These are phyloP conservation scores for Sporobolomyces phaffii DNA, from an alignment of 768 basidiomycete genomes.

Conservation along the genomic window DNA sequence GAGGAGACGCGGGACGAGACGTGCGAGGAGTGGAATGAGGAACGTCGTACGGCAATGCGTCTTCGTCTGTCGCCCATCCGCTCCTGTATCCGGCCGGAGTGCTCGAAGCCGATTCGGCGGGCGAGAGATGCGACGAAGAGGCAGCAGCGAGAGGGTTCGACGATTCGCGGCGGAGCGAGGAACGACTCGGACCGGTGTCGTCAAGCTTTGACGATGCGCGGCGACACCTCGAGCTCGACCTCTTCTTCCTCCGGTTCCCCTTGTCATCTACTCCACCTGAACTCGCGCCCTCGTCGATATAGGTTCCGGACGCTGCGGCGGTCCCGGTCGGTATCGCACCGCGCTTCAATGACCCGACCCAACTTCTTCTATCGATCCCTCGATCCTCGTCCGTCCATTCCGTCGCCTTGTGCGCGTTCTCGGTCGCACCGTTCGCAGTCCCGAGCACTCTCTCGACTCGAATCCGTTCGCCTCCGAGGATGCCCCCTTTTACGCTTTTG, in stretches of 20 bases:
- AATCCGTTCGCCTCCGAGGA: constrained; percentile 21
- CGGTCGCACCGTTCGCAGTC: constrained; percentile 17
- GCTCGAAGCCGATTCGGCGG: no score
- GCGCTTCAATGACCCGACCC: not conserved
- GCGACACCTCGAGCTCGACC: not conserved
- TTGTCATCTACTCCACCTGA: no score
- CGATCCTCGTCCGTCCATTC: not conserved
- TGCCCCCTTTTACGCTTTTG: constrained; percentile 4
- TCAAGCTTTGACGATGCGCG: no score
- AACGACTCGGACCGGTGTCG: no score
- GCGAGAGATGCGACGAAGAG: not conserved
- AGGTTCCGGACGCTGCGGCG: no score
- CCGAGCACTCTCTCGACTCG: constrained; percentile 27
- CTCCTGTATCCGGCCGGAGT: no score
- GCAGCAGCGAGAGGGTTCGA: not conserved
- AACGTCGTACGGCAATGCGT: constrained; percentile 16
- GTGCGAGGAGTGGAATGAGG: constrained; percentile 9
- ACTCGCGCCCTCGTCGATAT: no score
- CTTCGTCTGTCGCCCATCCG: constrained; percentile 32
- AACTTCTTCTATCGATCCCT: not conserved
- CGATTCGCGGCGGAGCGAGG: no score
- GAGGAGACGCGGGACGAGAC: constrained; percentile 10
- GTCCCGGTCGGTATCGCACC: no score
- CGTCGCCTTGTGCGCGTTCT: not conserved
- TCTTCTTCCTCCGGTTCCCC: not conserved